These are phyloP conservation scores for Xerocomus potaroensis DNA, from an alignment of 768 basidiomycete species.

Conservation along the genomic window DNA sequence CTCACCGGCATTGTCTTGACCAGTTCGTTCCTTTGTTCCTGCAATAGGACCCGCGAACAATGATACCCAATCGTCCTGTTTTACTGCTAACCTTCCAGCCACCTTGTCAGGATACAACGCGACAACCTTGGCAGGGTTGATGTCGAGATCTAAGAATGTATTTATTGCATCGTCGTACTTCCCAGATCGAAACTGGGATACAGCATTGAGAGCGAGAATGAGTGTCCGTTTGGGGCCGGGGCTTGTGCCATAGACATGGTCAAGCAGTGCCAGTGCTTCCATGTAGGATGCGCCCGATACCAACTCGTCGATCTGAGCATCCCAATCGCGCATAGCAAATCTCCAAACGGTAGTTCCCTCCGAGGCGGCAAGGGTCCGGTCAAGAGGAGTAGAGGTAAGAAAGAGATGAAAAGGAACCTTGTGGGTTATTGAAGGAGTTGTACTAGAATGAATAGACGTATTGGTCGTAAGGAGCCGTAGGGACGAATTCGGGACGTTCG, in stretches of 20 bases:
- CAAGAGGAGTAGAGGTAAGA: slow-evolving; percentile 69
- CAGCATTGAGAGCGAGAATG: slow-evolving; percentile 72
- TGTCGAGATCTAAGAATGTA: slow-evolving; percentile 79
- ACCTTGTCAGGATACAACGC: slow-evolving; percentile 82
- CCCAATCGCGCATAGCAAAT: slow-evolving; percentile 67
- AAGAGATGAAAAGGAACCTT: slow-evolving; percentile 42
- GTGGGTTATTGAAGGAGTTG: slow-evolving; percentile 14
- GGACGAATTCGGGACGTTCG: slow-evolving; percentile 36
- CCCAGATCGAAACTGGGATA: slow-evolving; percentile 65
- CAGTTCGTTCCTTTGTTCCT: slow-evolving; percentile 9
- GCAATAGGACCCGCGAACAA: slow-evolving; percentile 73
- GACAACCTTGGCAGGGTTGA: slow-evolving; percentile 92
- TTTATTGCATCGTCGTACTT: slow-evolving; percentile 80
- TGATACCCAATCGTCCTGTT: slow-evolving; percentile 69
- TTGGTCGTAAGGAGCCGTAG: slow-evolving; percentile 52
- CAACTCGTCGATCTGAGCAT: slow-evolving; percentile 81
- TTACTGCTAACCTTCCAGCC: slow-evolving; percentile 71
- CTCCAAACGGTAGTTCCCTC: slow-evolving; percentile 83
- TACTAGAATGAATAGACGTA: slow-evolving; percentile 47
- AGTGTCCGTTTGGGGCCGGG: slow-evolving; percentile 40
- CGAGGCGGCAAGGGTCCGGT: slow-evolving; percentile 55
- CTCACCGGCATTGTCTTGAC: slow-evolving; percentile 12
- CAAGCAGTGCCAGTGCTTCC: slow-evolving; percentile 78
- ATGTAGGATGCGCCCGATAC: slow-evolving; percentile 62
- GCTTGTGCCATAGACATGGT: slow-evolving; percentile 30